Evolutionary conservation across 2,329 filamentous ascomycete species (phyloP).

Genomic region (Apiospora malaysiana): DNA sequence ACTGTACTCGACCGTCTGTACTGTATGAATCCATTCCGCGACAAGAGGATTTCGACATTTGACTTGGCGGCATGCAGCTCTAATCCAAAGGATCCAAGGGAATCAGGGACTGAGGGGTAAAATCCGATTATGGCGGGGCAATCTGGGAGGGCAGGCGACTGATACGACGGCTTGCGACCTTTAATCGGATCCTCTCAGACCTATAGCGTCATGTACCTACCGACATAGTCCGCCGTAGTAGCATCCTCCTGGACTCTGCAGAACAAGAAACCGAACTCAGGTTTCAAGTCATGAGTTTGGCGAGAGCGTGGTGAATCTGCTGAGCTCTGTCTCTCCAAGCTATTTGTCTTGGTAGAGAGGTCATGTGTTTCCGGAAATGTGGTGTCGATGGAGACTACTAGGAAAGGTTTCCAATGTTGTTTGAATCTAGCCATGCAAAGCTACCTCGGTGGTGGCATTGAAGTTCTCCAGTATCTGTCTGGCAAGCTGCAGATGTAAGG

Average conservation of each 20-base stretch:
- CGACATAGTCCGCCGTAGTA: background rate
- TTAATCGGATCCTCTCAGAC: constrained; percentile 13
- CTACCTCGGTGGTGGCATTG: background rate
- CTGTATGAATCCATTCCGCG: constrained; percentile 3
- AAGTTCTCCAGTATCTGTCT: background rate
- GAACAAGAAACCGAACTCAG: constrained; percentile 1
- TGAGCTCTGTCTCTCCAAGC: too few species aligned
- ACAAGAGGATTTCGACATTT: background rate
- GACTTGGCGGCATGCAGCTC: background rate
- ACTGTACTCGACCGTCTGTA: background rate
- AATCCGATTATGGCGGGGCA: constrained; percentile 14
- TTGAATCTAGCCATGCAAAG: background rate
- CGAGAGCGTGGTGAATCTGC: background rate
- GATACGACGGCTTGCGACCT: constrained; percentile 10
- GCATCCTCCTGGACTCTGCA: background rate
- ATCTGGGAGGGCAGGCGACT: constrained; percentile 13
- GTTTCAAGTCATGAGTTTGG: constrained; percentile 9
- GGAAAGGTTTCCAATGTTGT: too few species aligned
- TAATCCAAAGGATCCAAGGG: background rate
- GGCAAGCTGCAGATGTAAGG: background rate
- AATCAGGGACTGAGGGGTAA: constrained; percentile 19
- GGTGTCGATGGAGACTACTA: constrained; percentile 2
- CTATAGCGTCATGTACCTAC: constrained; percentile 18
- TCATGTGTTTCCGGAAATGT: constrained; percentile 7
- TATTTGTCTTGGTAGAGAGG: background rate